These are phyloP conservation scores for Cladosporium halotolerans DNA, from an alignment of 2,329 filamentous ascomycete genomes.

Conservation along the genomic window DNA sequence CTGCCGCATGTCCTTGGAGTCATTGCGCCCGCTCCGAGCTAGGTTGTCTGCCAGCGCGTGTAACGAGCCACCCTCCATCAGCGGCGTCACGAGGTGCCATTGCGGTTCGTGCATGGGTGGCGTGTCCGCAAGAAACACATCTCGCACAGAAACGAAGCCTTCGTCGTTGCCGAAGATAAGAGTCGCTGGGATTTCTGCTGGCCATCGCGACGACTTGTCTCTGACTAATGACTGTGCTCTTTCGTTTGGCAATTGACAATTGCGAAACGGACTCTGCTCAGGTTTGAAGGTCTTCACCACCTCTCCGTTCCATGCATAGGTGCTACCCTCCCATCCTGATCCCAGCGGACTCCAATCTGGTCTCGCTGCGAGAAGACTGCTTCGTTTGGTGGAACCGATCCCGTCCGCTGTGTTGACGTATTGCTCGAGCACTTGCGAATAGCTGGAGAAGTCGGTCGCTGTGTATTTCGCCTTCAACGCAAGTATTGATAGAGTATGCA, in stretches of 20 bases:
- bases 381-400: background rate
- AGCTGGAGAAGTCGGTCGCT: background rate
- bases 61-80: background rate
- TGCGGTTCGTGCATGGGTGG: background rate
- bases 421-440: background rate
- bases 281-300: background rate
- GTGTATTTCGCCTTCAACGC: slow-evolving; percentile 3
- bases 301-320: background rate
- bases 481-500: background rate
- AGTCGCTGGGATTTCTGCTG: slow-evolving; percentile 2
- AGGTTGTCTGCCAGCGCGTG: background rate
- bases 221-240: too few relatives aligned
- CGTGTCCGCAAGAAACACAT: background rate
- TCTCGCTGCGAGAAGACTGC: background rate
- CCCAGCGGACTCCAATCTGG: background rate
- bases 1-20: background rate
- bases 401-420: background rate
- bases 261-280: background rate
- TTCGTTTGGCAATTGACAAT: background rate
- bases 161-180: background rate
- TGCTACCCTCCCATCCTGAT: slow-evolving; percentile 1
- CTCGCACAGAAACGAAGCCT: background rate
- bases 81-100: slow-evolving; percentile 1
- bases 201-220: background rate
- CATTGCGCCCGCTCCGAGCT: too few relatives aligned